Evolutionary conservation across 1,139 yeast species (phyloP).

Genomic region (Candida dubliniensis): DNA sequence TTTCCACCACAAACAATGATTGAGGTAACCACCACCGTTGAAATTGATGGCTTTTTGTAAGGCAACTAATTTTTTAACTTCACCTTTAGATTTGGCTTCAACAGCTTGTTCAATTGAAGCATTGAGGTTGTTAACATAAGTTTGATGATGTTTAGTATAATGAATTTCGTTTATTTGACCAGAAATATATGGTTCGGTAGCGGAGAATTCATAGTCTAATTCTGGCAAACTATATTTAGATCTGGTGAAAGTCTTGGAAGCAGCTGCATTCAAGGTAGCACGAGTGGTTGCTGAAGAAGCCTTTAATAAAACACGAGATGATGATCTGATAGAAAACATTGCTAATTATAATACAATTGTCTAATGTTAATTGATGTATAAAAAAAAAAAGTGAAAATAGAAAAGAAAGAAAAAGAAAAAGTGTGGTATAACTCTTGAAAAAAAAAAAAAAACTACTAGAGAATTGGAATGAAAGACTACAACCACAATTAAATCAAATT

Average conservation of each 20-base stretch:
- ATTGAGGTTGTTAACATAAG: slow-evolving; percentile 89
- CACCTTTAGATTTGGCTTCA: slow-evolving; percentile 67
- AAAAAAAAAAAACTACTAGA: neutral
- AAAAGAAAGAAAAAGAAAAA: neutral
- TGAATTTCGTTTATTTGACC: slow-evolving; percentile 89
- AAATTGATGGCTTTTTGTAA: slow-evolving; percentile 82
- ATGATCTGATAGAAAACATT: slow-evolving; percentile 21
- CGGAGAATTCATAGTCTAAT: slow-evolving; percentile 83
- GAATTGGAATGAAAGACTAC: no score
- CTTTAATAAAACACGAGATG: slow-evolving; percentile 15
- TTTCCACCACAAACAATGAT: slow-evolving; percentile 89
- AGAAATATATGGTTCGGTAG: slow-evolving; percentile 86
- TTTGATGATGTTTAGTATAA: slow-evolving; percentile 79
- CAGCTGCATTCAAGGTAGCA: slow-evolving; percentile 9
- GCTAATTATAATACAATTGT: neutral
- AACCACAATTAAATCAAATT: no score
- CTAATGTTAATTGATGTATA: neutral
- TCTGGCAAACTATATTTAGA: slow-evolving; percentile 81
- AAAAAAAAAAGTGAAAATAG: neutral
- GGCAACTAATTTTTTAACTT: slow-evolving; percentile 65
- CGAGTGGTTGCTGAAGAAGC: slow-evolving; percentile 17
- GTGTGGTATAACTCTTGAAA: neutral
- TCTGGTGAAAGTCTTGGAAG: slow-evolving; percentile 38
- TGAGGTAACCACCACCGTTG: slow-evolving; percentile 93
- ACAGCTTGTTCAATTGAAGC: slow-evolving; percentile 75